Evolutionary conservation across 2,329 filamentous ascomycete genomes (phyloP).

Genomic region (Nemania sp.): DNA sequence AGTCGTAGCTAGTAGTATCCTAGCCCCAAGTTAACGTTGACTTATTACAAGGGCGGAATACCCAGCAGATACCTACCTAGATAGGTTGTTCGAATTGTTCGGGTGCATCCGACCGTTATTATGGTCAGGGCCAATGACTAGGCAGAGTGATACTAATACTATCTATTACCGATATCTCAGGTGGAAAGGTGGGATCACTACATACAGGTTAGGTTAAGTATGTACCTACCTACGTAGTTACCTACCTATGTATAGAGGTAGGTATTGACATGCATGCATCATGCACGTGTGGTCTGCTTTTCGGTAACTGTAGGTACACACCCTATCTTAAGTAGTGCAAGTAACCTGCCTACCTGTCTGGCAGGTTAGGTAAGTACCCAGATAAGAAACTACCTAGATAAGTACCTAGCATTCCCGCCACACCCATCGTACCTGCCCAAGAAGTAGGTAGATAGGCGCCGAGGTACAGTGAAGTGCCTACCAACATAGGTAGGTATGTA

Average conservation of each 20-base stretch:
- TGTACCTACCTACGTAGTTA: not conserved
- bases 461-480: not conserved
- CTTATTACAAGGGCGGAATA: not conserved
- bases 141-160: too few species aligned
- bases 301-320: not conserved
- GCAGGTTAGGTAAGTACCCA: not conserved
- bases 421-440: too few species aligned
- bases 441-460: not conserved
- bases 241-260: not conserved
- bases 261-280: constrained; percentile 1
- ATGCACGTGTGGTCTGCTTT: not conserved
- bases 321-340: not conserved
- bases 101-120: not conserved
- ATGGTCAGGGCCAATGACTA: not conserved
- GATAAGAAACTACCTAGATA: not conserved
- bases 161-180: not conserved
- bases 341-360: not conserved
- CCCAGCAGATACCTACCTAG: not conserved
- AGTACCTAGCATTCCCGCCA: not conserved
- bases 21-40: not conserved
- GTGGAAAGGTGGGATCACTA: not conserved
- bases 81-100: not conserved
- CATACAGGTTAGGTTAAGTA: not conserved
- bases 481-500: not conserved
- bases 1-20: not conserved